phyloP scores from a whole-genome alignment of 116 monocot genomes.

The Posidonia oceanica region DNA sequence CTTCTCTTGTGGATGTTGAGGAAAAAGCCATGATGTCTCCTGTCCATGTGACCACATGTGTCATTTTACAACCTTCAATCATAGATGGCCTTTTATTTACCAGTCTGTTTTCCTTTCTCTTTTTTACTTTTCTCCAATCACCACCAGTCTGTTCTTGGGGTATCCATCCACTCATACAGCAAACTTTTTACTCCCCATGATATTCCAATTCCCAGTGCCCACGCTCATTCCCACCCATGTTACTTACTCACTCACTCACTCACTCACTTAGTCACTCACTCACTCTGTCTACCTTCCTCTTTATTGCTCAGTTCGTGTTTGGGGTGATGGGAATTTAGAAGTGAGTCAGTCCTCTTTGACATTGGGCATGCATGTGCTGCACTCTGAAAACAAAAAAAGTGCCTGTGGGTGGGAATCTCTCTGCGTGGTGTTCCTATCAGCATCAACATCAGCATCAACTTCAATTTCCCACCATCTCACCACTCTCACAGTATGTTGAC shows the following conservation, averaged over 20 bases:
- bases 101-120: not conserved
- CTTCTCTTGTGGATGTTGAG: too few species aligned
- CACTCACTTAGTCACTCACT: not conserved
- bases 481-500: not conserved
- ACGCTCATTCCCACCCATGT: not conserved
- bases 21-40: not conserved
- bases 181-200: not conserved
- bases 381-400: not conserved
- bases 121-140: not conserved
- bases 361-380: not conserved
- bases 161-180: not conserved
- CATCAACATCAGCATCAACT: constrained; percentile 5
- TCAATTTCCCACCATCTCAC: constrained; percentile 2
- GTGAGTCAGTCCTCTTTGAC: not conserved
- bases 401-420: not conserved
- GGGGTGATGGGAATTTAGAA: not conserved
- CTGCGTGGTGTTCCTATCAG: constrained; percentile 1
- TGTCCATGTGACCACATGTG: not conserved
- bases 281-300: not conserved
- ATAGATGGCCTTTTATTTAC: not conserved
- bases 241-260: not conserved
- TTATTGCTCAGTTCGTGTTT: constrained; percentile 1
- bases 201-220: not conserved
- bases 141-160: not conserved
- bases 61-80: not conserved